Evolutionary conservation across 2,329 filamentous ascomycete species (phyloP).

Genomic region (Trematosphaeria pertusa): DNA sequence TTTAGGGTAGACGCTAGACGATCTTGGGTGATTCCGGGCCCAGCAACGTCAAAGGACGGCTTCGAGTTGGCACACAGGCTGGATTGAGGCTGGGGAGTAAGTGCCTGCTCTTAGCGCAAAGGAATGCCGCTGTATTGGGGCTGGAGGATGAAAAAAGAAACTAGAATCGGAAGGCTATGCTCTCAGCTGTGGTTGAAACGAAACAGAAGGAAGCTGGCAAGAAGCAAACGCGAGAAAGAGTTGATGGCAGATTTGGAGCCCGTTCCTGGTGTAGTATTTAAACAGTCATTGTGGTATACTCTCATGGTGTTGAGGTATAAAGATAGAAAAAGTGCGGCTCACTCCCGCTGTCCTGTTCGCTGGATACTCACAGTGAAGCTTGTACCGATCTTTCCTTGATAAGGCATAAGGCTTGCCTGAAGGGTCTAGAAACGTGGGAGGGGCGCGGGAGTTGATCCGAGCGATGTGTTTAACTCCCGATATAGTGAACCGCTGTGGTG

Average conservation of each 20-base stretch:
- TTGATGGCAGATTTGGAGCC: too few species aligned
- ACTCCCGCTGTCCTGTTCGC: constrained; percentile 6
- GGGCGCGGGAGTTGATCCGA: constrained; percentile 14
- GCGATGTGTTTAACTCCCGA: constrained; percentile 5
- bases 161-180: background rate
- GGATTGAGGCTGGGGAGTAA: too few species aligned
- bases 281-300: background rate
- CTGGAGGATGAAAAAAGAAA: too few species aligned
- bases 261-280: background rate
- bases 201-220: background rate
- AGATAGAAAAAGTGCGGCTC: constrained; percentile 15
- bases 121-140: too few species aligned
- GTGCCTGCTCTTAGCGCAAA: too few species aligned
- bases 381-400: constrained; percentile 7
- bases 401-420: constrained; percentile 15
- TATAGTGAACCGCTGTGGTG: constrained; percentile 4
- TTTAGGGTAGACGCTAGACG: background rate
- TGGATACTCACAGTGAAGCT: background rate
- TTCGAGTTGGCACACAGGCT: too few species aligned
- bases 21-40: too few species aligned
- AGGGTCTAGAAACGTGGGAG: constrained; percentile 7
- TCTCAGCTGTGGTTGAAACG: background rate
- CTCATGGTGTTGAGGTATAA: constrained; percentile 19
- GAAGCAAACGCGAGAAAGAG: background rate
- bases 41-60: too few species aligned